A percentile compares a stretch with the other conserved stretches of the same genome.
phyloP scores from a whole-genome alignment of 768 basidiomycete genomes.

The Trametes cingulata region DNA sequence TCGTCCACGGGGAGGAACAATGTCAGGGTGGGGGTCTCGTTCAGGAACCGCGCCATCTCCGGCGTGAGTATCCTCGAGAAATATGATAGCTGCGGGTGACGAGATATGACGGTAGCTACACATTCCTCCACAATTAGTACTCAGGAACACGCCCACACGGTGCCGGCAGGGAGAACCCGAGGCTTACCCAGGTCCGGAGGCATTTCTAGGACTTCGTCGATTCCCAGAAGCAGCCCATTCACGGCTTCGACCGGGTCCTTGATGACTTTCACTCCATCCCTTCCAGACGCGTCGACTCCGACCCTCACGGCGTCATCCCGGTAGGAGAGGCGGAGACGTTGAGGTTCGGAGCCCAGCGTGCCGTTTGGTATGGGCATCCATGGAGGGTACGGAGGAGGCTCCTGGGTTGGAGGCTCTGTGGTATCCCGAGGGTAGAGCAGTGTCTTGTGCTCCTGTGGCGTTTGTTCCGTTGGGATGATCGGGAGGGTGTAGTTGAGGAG shows the following conservation, averaged over 20 bases:
- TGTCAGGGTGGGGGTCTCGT: slow-evolving; percentile 72
- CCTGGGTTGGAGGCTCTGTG: slow-evolving; percentile 58
- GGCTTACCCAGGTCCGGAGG: slow-evolving; percentile 74
- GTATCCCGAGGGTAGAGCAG: slow-evolving; percentile 68
- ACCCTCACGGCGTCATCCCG: slow-evolving; percentile 53
- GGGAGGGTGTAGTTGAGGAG: slow-evolving; percentile 79
- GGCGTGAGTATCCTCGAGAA: slow-evolving; percentile 71
- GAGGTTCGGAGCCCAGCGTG: slow-evolving; percentile 76
- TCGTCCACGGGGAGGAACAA: slow-evolving; percentile 85
- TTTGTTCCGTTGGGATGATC: slow-evolving; percentile 42
- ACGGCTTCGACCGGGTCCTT: slow-evolving; percentile 57
- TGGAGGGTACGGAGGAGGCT: slow-evolving; percentile 75
- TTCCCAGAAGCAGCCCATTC: slow-evolving; percentile 80
- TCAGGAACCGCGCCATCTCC: slow-evolving; percentile 56
- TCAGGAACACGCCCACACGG: not conserved
- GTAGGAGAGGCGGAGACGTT: slow-evolving; percentile 68
- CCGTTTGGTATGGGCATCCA: slow-evolving; percentile 88
- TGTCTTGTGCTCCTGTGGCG: slow-evolving; percentile 51
- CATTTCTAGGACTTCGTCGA: slow-evolving; percentile 70
- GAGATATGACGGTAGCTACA: slow-evolving; percentile 60
- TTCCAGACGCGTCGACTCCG: slow-evolving; percentile 77
- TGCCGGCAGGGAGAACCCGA: not conserved
- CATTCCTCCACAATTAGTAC: not conserved
- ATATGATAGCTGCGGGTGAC: slow-evolving; percentile 66
- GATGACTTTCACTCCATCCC: slow-evolving; percentile 68